Percentiles rank a stretch among this genome's conserved stretches.
Conservation (phyloP, 2,329 filamentous ascomycete species). For the Aureobasidium sp. region DNA sequence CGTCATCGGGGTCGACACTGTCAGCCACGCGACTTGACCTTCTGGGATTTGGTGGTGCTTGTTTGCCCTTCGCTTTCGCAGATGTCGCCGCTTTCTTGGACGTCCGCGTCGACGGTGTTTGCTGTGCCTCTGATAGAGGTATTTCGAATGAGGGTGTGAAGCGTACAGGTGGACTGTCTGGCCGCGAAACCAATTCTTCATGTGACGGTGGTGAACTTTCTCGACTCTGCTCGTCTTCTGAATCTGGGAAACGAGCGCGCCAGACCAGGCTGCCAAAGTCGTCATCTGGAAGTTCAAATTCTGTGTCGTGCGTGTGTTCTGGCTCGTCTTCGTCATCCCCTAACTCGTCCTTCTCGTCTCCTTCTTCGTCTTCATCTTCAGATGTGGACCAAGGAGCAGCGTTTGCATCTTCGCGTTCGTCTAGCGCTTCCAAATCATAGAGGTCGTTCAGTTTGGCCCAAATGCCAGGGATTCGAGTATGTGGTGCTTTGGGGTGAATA, state of each 20-base stretch:
- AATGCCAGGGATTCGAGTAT: slow-evolving; percentile 84
- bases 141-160: slow-evolving; percentile 27
- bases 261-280: slow-evolving; percentile 38
- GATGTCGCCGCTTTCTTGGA: not conserved
- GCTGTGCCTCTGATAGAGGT: not conserved
- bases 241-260: slow-evolving; percentile 29
- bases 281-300: slow-evolving; percentile 39
- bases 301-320: slow-evolving; percentile 18
- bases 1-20: slow-evolving; percentile 13
- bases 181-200: slow-evolving; percentile 26
- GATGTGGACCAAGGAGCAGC: slow-evolving; percentile 43
- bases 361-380: slow-evolving; percentile 35
- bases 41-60: slow-evolving; percentile 1
- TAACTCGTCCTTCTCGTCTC: slow-evolving; percentile 33
- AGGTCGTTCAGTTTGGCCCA: slow-evolving; percentile 79
- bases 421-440: slow-evolving; percentile 79
- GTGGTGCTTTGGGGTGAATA: slow-evolving; percentile 36
- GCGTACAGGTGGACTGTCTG: slow-evolving; percentile 25
- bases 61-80: not conserved
- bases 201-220: slow-evolving; percentile 20
- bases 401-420: slow-evolving; percentile 67
- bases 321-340: slow-evolving; percentile 34
- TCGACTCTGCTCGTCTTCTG: slow-evolving; percentile 17
- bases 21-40: slow-evolving; percentile 15
- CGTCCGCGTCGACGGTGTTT: not conserved